Conservation (phyloP, 768 basidiomycete genomes). For the Guyanaporus albipodus region DNA sequence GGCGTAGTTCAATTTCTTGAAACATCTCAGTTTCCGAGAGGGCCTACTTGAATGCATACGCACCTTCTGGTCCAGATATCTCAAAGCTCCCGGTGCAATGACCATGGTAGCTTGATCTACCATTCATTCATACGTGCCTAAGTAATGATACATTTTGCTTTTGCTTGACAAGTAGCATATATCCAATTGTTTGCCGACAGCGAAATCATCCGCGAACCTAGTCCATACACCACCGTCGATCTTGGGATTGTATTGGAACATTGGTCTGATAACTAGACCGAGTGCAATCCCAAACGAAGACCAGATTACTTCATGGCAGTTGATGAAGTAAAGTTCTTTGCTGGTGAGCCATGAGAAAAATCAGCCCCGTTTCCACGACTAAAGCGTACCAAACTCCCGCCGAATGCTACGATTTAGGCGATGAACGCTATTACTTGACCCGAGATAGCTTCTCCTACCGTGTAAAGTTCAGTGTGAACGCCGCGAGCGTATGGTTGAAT, state of each 20-base stretch:
- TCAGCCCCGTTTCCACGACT: not conserved
- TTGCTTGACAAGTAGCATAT: slow-evolving; percentile 11
- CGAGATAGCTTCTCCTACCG: slow-evolving; percentile 14
- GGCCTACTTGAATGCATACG: not conserved
- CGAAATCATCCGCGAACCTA: slow-evolving; percentile 8
- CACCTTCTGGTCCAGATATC: slow-evolving; percentile 11
- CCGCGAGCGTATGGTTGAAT: not conserved
- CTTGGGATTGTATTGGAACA: slow-evolving; percentile 27
- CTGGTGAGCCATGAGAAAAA: slow-evolving; percentile 2
- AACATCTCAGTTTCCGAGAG: not conserved
- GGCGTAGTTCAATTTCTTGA: slow-evolving; percentile 18
- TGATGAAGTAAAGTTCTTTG: slow-evolving; percentile 10
- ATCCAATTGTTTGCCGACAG: slow-evolving; percentile 16
- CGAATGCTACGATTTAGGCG: slow-evolving; percentile 1
- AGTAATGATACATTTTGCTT: slow-evolving; percentile 9
- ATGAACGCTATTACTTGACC: not conserved
- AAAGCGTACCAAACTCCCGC: slow-evolving; percentile 8
- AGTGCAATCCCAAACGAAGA: slow-evolving; percentile 18
- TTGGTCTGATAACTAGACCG: slow-evolving; percentile 25
- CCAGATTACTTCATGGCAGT: slow-evolving; percentile 21
- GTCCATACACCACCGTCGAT: slow-evolving; percentile 14
- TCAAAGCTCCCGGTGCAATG: slow-evolving; percentile 10
- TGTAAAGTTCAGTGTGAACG: not conserved
- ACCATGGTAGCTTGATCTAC: slow-evolving; percentile 9
- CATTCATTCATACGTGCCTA: slow-evolving; percentile 28